Evolutionary conservation across 148 eudicot genomes (phyloP), one percentile per base, ranked within the genome.

Genomic region (Amaranthus cruentus): DNA sequence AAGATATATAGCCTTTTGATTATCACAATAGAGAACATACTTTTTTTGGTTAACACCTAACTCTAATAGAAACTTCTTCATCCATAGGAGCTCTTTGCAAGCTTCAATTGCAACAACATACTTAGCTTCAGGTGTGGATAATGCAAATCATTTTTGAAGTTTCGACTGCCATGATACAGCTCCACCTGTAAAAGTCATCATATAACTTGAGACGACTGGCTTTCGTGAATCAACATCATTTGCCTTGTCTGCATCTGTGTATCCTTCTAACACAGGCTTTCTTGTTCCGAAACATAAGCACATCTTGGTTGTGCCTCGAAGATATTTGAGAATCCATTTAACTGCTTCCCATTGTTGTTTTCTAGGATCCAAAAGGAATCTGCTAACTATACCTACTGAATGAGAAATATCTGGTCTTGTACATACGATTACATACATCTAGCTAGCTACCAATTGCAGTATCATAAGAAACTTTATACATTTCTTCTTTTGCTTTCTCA

Each of bases 111-210:
- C 18, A 10, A 10, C 38, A 18, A 73, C 60, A 49, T 62, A 62
- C 15, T 73, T 7, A 4, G 28, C 47, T 50, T 61, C 68, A 0
- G 6, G 21, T 9, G 67, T 60, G 2, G 67, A 72, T 51, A 62
- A 9, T n/a, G 68, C 57, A 9, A 72, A 55, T 60, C 67, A 72
- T 50, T 72, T 61, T 44, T 72, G 18, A 1, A 72, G 9, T 28
- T 9, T 72, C 13, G 64, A 71, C 28, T 47, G 54, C 54, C 52
- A 59, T 44, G 65, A 48, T 46, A 71, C 3, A 47, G 7, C 51
- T 59, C 74, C 42, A 54, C 55, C 46, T 58, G 44, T 4, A 15
- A 60, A 60, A 57, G 18, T 46, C 50, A n/a, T 66, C 70, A 66
- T 46, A 48, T 47, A 66, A 8, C 55, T 3, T 47, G 0, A 66